Conservation (phyloP, 202 grass and related monocot species). For the Panicum hallii region DNA sequence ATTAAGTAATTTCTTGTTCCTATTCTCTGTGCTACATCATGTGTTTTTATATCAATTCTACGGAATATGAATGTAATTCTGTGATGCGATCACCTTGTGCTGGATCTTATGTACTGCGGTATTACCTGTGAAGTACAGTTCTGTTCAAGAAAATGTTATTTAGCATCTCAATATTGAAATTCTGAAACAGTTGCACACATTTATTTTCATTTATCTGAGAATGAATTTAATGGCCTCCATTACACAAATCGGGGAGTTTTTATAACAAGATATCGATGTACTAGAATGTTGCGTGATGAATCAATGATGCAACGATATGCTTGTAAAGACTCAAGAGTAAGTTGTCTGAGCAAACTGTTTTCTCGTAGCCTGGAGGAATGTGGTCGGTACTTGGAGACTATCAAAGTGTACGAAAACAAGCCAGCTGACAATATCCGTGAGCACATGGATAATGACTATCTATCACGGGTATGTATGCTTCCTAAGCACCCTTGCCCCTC, state of each 20-base stretch:
- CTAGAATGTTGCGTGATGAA: background rate
- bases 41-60: background rate
- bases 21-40: background rate
- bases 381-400: slow-evolving; percentile 91
- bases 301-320: slow-evolving; percentile 5
- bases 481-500: background rate
- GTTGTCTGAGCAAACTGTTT: slow-evolving; percentile 32
- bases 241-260: background rate
- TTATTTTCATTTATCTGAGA: background rate
- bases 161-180: slow-evolving; percentile 16
- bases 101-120: slow-evolving; percentile 11
- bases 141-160: background rate
- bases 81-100: background rate
- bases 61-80: background rate
- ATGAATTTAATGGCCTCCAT: slow-evolving; percentile 13
- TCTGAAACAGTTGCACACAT: background rate
- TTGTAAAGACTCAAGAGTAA: slow-evolving; percentile 4
- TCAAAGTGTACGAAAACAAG: slow-evolving; percentile 99
- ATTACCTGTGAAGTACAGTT: background rate
- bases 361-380: slow-evolving; percentile 92
- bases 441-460: slow-evolving; percentile 87
- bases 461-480: slow-evolving; percentile 77
- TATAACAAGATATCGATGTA: background rate
- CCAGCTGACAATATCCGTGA: slow-evolving; percentile 84
- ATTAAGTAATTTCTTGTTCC: slow-evolving; percentile 33